Base-by-base conservation (phyloP, 345 rosid genomes). In the Euphorbia tirucalli region DNA sequence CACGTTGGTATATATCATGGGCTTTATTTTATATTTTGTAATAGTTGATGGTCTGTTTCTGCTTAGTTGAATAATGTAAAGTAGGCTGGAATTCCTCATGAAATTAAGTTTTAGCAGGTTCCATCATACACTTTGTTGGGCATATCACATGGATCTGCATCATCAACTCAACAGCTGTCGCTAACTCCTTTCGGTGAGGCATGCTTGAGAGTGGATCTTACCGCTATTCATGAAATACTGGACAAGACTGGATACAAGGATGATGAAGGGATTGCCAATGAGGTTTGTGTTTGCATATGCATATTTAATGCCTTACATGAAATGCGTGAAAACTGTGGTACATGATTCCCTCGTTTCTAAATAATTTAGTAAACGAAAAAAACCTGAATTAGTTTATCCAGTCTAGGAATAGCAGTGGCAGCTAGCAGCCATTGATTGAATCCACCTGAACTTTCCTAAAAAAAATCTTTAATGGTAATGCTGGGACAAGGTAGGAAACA, bases 241-340 rank as follows among this genome's bases (percentile, higher is more conserved):
- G 95, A 89, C 66, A 88, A 86, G 77, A 46, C 71, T 32, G 97
- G 97, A 65, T 91, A 91, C 82, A 88, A 85, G 77, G 95, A 91
- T 41, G 97, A 91, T 41, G 95, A 89, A 57, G 97, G 95, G 16
- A 72, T 84, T 48, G 95, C 95, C 71, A 89, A 85, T 84, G 97
- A 89, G 91, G 97, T 89, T 37, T 75, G 80, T 3, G 54, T 69
- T 44, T 72, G n/a, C 22, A 19, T n/a, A 21, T 72, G n/a, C 22
- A 19, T n/a, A 21, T 35, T 32, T 11, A 10, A 18, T 27, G 27
- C 24, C 27, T 18, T n/a, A n/a, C n/a, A n/a, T n/a, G n/a, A n/a
- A n/a, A n/a, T n/a, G n/a, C n/a, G n/a, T n/a, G n/a, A n/a, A n/a
- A n/a, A n/a, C n/a, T n/a, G n/a, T n/a, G n/a, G n/a, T n/a, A n/a